phyloP scores from a whole-genome alignment of 805 yeast genomes.

The Wickerhamomyces rabaulensis region DNA sequence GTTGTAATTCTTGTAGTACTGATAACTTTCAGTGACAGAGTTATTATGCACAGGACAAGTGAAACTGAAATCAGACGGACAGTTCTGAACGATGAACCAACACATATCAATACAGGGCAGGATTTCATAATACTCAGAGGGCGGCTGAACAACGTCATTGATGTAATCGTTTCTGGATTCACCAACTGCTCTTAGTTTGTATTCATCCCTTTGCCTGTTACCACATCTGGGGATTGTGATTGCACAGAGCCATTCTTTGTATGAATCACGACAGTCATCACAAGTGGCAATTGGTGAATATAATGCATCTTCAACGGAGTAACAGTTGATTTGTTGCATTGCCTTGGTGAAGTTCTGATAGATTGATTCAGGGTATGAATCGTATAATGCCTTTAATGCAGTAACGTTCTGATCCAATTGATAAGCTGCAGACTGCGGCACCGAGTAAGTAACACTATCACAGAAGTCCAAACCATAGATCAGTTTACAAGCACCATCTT shows the following conservation, averaged over 20 bases:
- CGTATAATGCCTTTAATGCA: constrained; percentile 48
- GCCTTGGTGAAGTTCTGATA: constrained; percentile 71
- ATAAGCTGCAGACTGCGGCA: constrained; percentile 48
- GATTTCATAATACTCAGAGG: constrained; percentile 63
- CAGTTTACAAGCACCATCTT: constrained; percentile 58
- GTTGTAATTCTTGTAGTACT: constrained; percentile 11
- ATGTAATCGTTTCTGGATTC: constrained; percentile 59
- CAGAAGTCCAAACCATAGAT: constrained; percentile 77
- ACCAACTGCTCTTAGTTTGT: constrained; percentile 38
- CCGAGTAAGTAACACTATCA: constrained; percentile 77
- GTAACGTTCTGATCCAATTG: constrained; percentile 26
- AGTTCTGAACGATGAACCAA: constrained; percentile 69
- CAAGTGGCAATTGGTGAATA: constrained; percentile 77
- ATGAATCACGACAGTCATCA: constrained; percentile 62
- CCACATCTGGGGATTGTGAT: constrained; percentile 86
- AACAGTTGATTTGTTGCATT: constrained; percentile 71
- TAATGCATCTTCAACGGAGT: constrained; percentile 54
- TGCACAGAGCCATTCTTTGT: constrained; percentile 85
- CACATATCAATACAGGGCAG: constrained; percentile 85
- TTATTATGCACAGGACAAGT: constrained; percentile 50
- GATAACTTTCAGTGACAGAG: constrained; percentile 27
- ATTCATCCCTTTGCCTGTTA: constrained; percentile 40
- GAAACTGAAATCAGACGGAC: constrained; percentile 76
- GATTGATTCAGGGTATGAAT: constrained; percentile 48
- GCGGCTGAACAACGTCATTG: constrained; percentile 48